Evolutionary conservation across 1,284 basidiomycete genomes (phyloP).

Genomic region (Prillingera fragicola): DNA sequence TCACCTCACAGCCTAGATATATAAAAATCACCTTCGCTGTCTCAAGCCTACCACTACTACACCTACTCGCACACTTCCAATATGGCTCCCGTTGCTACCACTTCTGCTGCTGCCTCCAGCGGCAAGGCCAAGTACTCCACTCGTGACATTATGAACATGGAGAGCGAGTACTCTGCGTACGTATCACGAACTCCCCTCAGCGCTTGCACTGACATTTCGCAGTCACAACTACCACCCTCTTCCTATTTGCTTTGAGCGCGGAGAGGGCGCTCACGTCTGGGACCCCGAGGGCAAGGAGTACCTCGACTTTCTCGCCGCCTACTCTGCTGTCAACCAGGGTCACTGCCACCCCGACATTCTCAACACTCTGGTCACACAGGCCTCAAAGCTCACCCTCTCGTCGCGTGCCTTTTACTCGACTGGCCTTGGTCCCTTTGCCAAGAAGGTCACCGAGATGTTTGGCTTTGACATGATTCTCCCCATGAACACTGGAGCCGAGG

Average conservation of each 20-base stretch:
- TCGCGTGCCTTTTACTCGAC: constrained; percentile 96
- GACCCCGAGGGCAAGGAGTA: constrained; percentile 91
- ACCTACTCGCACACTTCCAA: constrained; percentile 3
- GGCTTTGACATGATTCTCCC: constrained; percentile 95
- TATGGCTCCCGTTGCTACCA: constrained; percentile 37
- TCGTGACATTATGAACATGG: constrained; percentile 69
- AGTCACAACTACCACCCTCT: constrained; percentile 86
- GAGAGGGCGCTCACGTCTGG: constrained; percentile 86
- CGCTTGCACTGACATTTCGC: constrained; percentile 30
- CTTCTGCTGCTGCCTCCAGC: constrained; percentile 60
- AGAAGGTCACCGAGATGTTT: constrained; percentile 77
- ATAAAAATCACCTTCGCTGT: no score
- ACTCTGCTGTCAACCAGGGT: constrained; percentile 86
- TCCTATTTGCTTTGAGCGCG: constrained; percentile 88
- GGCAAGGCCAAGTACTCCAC: constrained; percentile 46
- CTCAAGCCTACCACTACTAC: no score
- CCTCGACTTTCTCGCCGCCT: constrained; percentile 94
- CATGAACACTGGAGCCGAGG: constrained; percentile 99
- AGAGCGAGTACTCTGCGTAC: constrained; percentile 58
- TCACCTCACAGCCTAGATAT: no score
- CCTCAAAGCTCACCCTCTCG: constrained; percentile 83
- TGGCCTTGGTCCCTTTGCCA: constrained; percentile 80
- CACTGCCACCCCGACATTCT: constrained; percentile 83
- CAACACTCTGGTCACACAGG: constrained; percentile 73
- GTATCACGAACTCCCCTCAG: constrained; percentile 26